Evolutionary conservation across 345 rosid species (phyloP), one percentile per base, ranked within the genome.

Genomic region (Eucalyptus albens): DNA sequence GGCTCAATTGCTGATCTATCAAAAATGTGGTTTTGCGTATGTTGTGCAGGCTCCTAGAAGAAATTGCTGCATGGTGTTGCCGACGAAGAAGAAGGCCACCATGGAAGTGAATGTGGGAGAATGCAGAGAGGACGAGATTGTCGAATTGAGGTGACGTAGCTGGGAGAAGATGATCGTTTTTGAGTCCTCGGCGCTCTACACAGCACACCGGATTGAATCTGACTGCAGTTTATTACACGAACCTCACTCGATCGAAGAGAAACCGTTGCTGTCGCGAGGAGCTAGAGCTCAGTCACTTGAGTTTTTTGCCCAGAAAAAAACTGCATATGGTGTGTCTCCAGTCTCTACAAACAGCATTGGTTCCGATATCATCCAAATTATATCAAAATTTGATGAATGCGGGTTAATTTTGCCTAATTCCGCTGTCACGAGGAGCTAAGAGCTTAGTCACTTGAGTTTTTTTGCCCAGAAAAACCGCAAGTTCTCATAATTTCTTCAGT

Each of bases 31-130:
- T 62, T 47, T 88, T 72, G 72, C 40, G 45, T 13, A 47, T 89
- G 42, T 67, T 88, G 87, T 40, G 31, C 89, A 94, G 95, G 92
- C 94, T 42, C 94, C 94, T 24, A 92, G 95, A 89, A 94, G 95
- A 85, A 93, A 93, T 69, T 94, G 95, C 86, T 94, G 95, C 91
- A 89, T 92, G 92, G 91, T 94, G 19, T 10, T 90, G 82, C 89
- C 89, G n/a, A 82, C 65, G 27, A 77, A 56, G 81, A 86, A 87
- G 91, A 86, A 89, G 86, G n/a, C 87, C 69, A 86, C 89, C 83
- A 86, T 93, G 94, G 93, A 50, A 88, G 86, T 90, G 15, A 56
- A 88, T 15, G 92, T 90, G 24, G 92, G 92, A 33, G 82, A 33
- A 33, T 90, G 92, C 60, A n/a, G 37, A 80, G 90, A 86, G n/a